Conservation (phyloP, 257 asterid species). For the Dorcoceras hygrometricum region DNA sequence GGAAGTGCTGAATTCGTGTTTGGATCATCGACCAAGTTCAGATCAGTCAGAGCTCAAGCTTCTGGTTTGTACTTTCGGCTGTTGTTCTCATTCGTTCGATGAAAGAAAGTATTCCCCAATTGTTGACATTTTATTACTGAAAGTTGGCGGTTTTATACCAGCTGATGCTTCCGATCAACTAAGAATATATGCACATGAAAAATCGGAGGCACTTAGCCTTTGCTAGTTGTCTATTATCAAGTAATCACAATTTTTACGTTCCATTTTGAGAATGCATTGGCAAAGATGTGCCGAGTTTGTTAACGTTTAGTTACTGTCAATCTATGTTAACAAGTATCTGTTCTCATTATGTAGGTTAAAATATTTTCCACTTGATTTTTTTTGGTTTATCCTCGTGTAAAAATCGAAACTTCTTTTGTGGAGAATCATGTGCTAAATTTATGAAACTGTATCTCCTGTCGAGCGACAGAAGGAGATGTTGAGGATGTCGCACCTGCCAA, state of each 20-base stretch:
- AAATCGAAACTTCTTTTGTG: neutral
- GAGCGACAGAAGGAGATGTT: constrained; percentile 55
- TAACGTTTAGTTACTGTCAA: neutral
- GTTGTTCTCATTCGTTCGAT: too few species aligned
- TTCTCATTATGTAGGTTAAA: neutral
- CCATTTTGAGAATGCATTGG: neutral
- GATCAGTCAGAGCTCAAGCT: constrained; percentile 57
- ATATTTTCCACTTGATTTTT: constrained; percentile 8
- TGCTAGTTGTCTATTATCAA: neutral
- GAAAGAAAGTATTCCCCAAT: too few species aligned
- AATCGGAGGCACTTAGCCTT: too few species aligned
- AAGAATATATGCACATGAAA: too few species aligned
- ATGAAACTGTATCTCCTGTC: constrained; percentile 12
- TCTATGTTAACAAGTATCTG: neutral
- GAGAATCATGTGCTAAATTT: constrained; percentile 1
- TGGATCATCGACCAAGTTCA: constrained; percentile 47
- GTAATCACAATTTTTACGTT: neutral
- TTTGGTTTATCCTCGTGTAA: constrained; percentile 5
- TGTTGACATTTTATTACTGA: neutral
- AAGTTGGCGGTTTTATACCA: neutral
- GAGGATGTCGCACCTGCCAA: constrained; percentile 57
- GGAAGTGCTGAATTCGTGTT: constrained; percentile 29
- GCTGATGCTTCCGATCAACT: neutral
- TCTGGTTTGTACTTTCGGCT: constrained; percentile 41
- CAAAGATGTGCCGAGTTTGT: neutral